Evolutionary conservation across 495 filamentous ascomycete genomes (phyloP).

Genomic region (Penicillium egyptiacum): DNA sequence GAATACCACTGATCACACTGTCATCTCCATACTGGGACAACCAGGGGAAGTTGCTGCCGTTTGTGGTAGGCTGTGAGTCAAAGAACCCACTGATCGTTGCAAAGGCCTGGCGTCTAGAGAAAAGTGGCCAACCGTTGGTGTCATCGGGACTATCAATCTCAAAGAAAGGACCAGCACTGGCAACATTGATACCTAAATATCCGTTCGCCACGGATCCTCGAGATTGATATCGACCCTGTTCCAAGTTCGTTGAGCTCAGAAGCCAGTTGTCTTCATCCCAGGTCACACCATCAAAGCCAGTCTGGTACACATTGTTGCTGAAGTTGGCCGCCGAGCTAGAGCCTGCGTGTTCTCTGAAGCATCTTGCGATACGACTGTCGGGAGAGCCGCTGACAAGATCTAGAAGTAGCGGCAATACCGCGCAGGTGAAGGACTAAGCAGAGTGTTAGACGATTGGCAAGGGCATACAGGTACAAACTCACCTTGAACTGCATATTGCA

Average conservation of each 20-base stretch:
- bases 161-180: conserved; percentile 68
- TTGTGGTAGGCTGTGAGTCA: conserved; percentile 60
- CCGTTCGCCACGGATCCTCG: conserved; percentile 65
- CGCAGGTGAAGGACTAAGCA: conserved; percentile 12
- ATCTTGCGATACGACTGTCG: conserved; percentile 16
- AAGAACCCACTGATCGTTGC: conserved; percentile 75
- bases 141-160: conserved; percentile 53
- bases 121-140: conserved; percentile 76
- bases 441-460: conserved; percentile 6
- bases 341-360: conserved; percentile 17
- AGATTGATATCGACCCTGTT: conserved; percentile 62
- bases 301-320: conserved; percentile 43
- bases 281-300: conserved; percentile 50
- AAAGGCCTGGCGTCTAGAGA: conserved; percentile 65
- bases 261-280: conserved; percentile 68
- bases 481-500: conserved; percentile 28
- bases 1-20: conserved; percentile 71
- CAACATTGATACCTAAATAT: conserved; percentile 60
- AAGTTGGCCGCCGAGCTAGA: conserved; percentile 9
- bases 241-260: conserved; percentile 53
- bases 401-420: conserved; percentile 21
- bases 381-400: conserved; percentile 13
- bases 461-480: not conserved
- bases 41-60: conserved; percentile 70
- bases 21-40: conserved; percentile 70